phyloP scores from a whole-genome alignment of 306 rosid genomes.

The Cajanus cajan region DNA sequence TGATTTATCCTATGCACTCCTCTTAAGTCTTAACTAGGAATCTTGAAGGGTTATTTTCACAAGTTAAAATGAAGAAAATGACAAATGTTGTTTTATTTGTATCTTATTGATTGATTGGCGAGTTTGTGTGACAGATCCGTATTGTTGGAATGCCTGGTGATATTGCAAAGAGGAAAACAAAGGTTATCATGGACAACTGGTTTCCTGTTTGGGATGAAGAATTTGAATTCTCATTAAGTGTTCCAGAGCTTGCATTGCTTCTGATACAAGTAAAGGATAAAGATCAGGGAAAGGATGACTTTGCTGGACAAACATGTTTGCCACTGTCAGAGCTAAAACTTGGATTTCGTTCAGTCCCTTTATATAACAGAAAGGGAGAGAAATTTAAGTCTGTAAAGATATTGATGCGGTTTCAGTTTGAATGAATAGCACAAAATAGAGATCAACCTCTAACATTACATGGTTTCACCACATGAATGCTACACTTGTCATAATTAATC shows the following conservation, averaged over 20 bases:
- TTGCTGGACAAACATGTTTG: conserved; percentile 87
- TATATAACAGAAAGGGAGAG: conserved; percentile 62
- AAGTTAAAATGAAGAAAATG: not conserved
- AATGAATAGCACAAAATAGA: conserved; percentile 20
- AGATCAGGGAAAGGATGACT: conserved; percentile 76
- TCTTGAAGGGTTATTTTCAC: not conserved
- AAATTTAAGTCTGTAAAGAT: conserved; percentile 62
- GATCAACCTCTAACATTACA: not conserved
- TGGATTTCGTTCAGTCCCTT: conserved; percentile 78
- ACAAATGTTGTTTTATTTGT: not conserved
- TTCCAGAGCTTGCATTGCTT: conserved; percentile 90
- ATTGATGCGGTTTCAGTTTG: conserved; percentile 53
- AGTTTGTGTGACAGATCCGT: conserved; percentile 26
- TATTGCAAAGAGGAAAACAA: conserved; percentile 60
- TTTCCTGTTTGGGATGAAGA: conserved; percentile 86
- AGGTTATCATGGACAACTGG: conserved; percentile 66
- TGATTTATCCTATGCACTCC: not conserved
- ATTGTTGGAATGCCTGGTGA: conserved; percentile 73
- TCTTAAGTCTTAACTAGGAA: not conserved
- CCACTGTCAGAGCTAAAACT: conserved; percentile 71
- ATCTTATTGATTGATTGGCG: not conserved
- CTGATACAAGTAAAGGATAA: conserved; percentile 70
- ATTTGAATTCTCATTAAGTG: conserved; percentile 64
- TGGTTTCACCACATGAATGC: not conserved
- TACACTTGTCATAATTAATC: not conserved